A percentile compares a stretch with the other conserved stretches of the same genome.
These are phyloP conservation scores for Kazachstania sp. DNA, from an alignment of 1,139 yeast species.

Conservation along the genomic window DNA sequence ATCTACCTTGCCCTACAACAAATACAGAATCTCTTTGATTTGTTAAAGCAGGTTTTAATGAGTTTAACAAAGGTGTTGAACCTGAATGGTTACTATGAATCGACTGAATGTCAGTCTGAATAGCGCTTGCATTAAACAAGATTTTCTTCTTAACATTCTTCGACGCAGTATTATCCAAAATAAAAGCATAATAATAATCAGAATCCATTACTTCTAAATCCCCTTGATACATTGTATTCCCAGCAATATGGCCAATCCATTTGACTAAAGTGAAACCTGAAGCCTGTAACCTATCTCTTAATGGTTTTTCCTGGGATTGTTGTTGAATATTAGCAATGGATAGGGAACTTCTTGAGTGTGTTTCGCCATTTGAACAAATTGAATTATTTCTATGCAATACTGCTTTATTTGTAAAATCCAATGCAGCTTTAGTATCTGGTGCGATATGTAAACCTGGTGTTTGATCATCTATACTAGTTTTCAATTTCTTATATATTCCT, in stretches of 20 bases:
- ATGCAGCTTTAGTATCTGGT: conserved; percentile 20
- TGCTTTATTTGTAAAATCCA: conserved; percentile 20
- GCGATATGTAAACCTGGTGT: conserved; percentile 20
- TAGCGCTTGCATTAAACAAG: conserved; percentile 43
- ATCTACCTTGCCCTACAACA: conserved; percentile 29
- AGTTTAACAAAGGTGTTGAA: conserved; percentile 16
- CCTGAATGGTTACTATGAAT: conserved; percentile 15
- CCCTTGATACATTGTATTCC: conserved; percentile 57
- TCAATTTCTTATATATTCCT: conserved; percentile 33
- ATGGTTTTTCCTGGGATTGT: conserved; percentile 25
- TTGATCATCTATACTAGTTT: conserved; percentile 14
- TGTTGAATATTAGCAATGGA: conserved; percentile 28
- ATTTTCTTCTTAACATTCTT: conserved; percentile 78
- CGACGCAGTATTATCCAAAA: conserved; percentile 86
- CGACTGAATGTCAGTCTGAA: conserved; percentile 17
- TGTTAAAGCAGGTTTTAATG: conserved; percentile 21
- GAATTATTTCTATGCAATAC: conserved; percentile 16
- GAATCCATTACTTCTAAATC: conserved; percentile 43
- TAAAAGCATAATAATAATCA: conserved; percentile 67
- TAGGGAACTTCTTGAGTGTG: conserved; percentile 17
- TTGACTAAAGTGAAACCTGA: conserved; percentile 35
- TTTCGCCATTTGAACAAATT: conserved; percentile 6
- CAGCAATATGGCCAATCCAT: conserved; percentile 42
- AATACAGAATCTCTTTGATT: conserved; percentile 11
- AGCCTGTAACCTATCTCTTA: conserved; percentile 35